These are phyloP conservation scores for Globisporangium abappressorium DNA, from an alignment of 352 stramenopile genomes.

Conservation along the genomic window DNA sequence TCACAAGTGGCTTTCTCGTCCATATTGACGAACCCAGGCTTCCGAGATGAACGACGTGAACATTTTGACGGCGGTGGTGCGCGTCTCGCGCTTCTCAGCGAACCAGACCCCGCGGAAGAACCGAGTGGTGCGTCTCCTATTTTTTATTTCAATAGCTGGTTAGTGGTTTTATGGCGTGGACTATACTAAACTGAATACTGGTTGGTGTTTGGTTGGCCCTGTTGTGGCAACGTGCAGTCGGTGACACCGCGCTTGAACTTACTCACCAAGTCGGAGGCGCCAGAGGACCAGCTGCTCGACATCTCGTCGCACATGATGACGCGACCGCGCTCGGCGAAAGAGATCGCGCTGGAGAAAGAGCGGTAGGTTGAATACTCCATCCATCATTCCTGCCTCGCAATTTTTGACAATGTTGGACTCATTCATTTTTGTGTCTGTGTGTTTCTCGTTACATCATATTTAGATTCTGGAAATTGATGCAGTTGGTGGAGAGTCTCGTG, in stretches of 20 bases:
- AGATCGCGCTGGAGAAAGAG: slow-evolving; percentile 39
- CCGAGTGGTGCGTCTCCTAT: slow-evolving; percentile 26
- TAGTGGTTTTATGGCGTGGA: not conserved
- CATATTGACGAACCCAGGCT: slow-evolving; percentile 24
- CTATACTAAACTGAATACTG: not conserved
- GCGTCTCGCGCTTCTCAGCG: slow-evolving; percentile 36
- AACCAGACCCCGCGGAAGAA: slow-evolving; percentile 22
- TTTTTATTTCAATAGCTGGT: not conserved
- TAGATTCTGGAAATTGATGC: slow-evolving; percentile 70
- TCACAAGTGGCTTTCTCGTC: not conserved
- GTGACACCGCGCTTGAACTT: slow-evolving; percentile 16
- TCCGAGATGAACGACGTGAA: slow-evolving; percentile 60
- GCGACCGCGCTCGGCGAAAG: slow-evolving; percentile 27
- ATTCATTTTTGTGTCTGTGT: slow-evolving; percentile 3
- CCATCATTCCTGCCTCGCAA: not conserved
- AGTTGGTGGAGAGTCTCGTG: slow-evolving; percentile 57
- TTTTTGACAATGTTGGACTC: not conserved
- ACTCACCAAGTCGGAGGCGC: slow-evolving; percentile 49
- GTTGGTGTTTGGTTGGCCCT: not conserved
- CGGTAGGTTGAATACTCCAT: slow-evolving; percentile 20
- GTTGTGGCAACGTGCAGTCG: slow-evolving; percentile 6
- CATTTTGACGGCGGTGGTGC: slow-evolving; percentile 57
- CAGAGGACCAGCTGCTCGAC: slow-evolving; percentile 60
- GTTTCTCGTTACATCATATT: not conserved
- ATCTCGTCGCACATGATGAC: slow-evolving; percentile 39